Base-by-base conservation (phyloP, 2,329 filamentous ascomycete genomes). In the Apiospora rasikravindrae region DNA sequence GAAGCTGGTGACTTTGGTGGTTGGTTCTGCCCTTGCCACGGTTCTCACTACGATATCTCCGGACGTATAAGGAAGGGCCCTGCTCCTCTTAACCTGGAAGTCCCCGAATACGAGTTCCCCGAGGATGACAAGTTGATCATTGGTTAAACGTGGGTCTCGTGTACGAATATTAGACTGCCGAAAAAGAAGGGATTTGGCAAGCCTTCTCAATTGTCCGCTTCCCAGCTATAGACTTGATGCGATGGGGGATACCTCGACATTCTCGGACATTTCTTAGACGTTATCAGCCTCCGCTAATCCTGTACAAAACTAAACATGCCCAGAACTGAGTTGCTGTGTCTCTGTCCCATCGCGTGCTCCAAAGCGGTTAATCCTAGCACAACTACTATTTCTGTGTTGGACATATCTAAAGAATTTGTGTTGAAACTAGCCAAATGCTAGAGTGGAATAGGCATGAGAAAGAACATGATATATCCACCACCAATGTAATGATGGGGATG, bases 11-110 rank as follows among this genome's bases (percentile, higher is more conserved):
- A 99, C 86, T 99, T 88, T 81, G 96, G 96, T 83, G 96, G 96
- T 83, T 99, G 96, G 96, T 99, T 99, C 93, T 99, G 96, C 89
- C 96, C 96, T 77, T 99, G 96, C 93, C 96, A 99, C 91, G 96
- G 96, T 85, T 98, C 95, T 79, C 96, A 99, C 90, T 99, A 99
- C 91, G 96, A 99, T 84, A 98, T 99, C 85, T 98, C 95, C 76
- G 96, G 96, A 84, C 95, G 96, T 86, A 94, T 98, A 90, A 92
- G 96, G 88, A 98, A 94, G 90, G 96, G 96, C 77, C 96, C 96
- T 76, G 96, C 96, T 74, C 96, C 96, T 77, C 91, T 99, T 81
- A 99, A 99, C 90, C 91, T 99, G 82, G 96, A 98, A 88, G 91
- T 98, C 78, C 96, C 96, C 77, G 84, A 86, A 81, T 98, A 98